Conservation (phyloP, 169 alveolate genomes). For the Plasmodium knowlesi region DNA sequence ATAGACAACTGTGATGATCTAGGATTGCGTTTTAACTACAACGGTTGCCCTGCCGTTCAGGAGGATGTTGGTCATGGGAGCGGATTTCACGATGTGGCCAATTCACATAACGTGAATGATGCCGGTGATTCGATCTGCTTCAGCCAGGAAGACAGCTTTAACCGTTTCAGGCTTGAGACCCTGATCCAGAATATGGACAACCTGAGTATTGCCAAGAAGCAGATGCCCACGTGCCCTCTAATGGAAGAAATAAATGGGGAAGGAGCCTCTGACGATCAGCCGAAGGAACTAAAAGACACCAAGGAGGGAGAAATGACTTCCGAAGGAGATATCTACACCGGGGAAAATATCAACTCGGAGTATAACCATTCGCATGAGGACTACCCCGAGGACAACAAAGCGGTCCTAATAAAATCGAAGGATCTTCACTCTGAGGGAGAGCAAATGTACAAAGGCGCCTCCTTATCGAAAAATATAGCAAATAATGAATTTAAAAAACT, state of each 20-base stretch:
- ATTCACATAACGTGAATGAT: too few relatives aligned
- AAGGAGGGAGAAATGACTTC: neutral
- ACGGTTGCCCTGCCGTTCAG: neutral
- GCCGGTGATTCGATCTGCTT: too few relatives aligned
- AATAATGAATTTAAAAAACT: neutral
- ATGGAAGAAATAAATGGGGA: neutral
- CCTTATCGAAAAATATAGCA: neutral
- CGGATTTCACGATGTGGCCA: neutral
- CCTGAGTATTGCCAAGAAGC: neutral
- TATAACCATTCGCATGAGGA: too few relatives aligned
- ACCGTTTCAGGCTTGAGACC: neutral
- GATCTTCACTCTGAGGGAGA: neutral
- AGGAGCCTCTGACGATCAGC: neutral
- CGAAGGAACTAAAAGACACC: neutral
- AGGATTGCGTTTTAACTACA: neutral
- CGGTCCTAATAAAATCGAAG: neutral
- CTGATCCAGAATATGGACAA: constrained; percentile 7
- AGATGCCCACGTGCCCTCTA: neutral
- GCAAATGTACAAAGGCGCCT: neutral
- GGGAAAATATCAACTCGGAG: neutral
- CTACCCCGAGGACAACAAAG: neutral
- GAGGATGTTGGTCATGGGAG: neutral
- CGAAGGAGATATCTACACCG: neutral
- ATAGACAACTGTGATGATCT: neutral
- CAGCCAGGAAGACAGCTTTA: neutral